A percentile compares a stretch with the other conserved stretches of the same genome.
phyloP scores from a whole-genome alignment of 1,284 basidiomycete species.

The Fomitopsis betulina region DNA sequence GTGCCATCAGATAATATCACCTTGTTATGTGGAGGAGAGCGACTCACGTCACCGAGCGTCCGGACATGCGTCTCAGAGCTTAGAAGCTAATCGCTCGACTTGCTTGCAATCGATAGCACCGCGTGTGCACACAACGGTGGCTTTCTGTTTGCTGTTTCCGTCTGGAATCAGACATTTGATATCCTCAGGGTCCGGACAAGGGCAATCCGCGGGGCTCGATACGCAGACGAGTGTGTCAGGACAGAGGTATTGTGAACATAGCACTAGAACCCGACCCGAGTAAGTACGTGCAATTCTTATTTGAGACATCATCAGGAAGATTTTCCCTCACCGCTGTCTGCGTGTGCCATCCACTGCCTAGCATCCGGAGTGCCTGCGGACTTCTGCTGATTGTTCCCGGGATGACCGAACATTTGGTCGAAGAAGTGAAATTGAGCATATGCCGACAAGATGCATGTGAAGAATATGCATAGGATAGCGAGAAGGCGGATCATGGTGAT shows the following conservation, averaged over 20 bases:
- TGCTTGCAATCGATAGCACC: constrained; percentile 33
- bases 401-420: constrained; percentile 51
- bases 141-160: constrained; percentile 26
- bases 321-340: constrained; percentile 33
- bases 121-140: constrained; percentile 36
- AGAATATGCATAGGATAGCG: constrained; percentile 6
- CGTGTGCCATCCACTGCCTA: constrained; percentile 53
- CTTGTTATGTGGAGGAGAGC: not conserved
- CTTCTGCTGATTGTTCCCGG: constrained; percentile 43
- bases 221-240: constrained; percentile 38
- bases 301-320: not conserved
- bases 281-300: not conserved
- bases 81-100: constrained; percentile 30
- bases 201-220: constrained; percentile 34
- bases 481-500: not conserved
- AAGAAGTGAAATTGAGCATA: constrained; percentile 60
- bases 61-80: constrained; percentile 13
- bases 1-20: not conserved
- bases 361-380: constrained; percentile 16
- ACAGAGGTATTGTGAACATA: constrained; percentile 35
- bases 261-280: constrained; percentile 18
- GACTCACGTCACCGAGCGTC: constrained; percentile 9
- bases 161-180: constrained; percentile 39
- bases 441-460: constrained; percentile 5
- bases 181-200: constrained; percentile 39